These are phyloP conservation scores for Botrytis sinoallii DNA, from an alignment of 2,329 filamentous ascomycete species.

Conservation along the genomic window DNA sequence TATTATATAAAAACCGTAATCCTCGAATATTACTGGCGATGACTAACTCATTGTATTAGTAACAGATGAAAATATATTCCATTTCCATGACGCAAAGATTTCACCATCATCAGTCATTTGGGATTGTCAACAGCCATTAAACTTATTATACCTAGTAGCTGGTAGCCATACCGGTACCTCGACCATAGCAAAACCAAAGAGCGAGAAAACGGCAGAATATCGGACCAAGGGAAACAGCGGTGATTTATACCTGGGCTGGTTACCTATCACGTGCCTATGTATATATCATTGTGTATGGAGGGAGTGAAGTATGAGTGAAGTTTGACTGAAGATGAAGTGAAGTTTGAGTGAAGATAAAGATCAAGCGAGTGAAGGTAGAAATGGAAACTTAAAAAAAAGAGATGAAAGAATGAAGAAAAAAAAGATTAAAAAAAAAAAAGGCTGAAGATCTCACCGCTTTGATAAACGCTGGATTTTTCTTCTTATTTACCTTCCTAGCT, in stretches of 20 bases:
- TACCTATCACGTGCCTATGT: no score
- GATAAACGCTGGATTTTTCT: background rate
- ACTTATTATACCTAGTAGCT: no score
- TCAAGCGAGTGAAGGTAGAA: no score
- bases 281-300: no score
- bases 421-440: background rate
- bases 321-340: no score
- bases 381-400: background rate
- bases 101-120: background rate
- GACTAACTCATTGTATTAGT: no score
- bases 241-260: background rate
- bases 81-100: background rate
- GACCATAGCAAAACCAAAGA: background rate
- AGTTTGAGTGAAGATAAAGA: no score
- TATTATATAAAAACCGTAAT: background rate
- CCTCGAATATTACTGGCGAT: no score
- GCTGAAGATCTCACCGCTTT: conserved; percentile 8
- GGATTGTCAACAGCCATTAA: background rate
- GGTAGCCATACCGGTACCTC: no score
- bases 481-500: background rate
- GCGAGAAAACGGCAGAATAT: background rate
- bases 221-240: background rate
- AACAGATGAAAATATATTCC: background rate
- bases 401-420: background rate
- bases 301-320: no score